Base-by-base conservation (phyloP, 1,139 yeast genomes). In the Geotrichum europaeum region DNA sequence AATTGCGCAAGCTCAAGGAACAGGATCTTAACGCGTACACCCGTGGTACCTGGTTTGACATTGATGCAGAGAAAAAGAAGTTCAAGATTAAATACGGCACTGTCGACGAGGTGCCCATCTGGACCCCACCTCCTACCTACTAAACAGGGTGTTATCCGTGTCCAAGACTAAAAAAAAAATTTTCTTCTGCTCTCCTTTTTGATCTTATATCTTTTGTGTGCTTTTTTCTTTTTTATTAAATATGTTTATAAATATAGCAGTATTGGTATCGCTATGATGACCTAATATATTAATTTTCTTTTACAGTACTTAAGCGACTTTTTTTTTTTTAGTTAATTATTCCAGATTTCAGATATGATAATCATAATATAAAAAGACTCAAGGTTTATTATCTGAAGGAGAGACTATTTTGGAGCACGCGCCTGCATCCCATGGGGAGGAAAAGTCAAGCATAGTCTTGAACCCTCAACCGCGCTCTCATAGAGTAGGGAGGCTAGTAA, bases 1-100 rank as follows among this genome's bases (percentile, higher is more conserved):
- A 88, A 67, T 81, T 87, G 13, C 80, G 78, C 54, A 76, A 80
- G 56, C 67, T 77, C 50, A 66, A 69, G 15, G 68, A 66, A 9
- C 63, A 67, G 2, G 79, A 68, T n/a, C 79, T 87, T 50, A 77
- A 78, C 24, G 84, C 87, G 56, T 78, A 83, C 59, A 94, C 89
- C 69, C 83, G 81, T 49, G 86, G 88, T 67, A 82, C 97, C 1
- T 71, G 74, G 73, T 69, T 69, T 55, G 76, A 78, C n/a, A 79
- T 90, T 61, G 32, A 18, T n/a, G 78, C 80, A 66, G 85, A 83
- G 45, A 54, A 63, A 57, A 63, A 62, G 54, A 66, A 64, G 60
- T 25, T 40, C 28, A 57, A 63, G 36, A 66, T 62, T 51, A 66
- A 66, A 55, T 66, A 65, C 18, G 64, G 65, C 4, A 56, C 56